Base-by-base conservation (phyloP, 2,329 filamentous ascomycete species). In the Nigrospora sphaerica region DNA sequence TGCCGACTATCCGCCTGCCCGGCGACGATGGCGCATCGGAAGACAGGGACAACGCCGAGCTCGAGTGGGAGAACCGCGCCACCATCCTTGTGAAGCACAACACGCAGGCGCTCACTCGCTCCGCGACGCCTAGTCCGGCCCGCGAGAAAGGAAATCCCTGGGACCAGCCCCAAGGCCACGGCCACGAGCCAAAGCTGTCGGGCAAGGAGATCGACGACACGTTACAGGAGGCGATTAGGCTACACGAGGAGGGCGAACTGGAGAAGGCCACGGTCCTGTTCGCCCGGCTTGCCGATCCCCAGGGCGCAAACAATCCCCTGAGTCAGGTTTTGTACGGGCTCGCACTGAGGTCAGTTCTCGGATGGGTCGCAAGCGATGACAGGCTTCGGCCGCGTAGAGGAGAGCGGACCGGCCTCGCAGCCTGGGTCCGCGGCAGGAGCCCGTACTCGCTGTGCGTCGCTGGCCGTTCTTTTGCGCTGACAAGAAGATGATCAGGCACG, bases 251-350 rank as follows among this genome's bases (percentile, higher is more conserved):
- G 40, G 92, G 92, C 47, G 78, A 93, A 50, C 75, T 95, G 47
- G 80, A 82, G 58, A 70, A 75, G 58, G 93, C 90, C 45, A 96
- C 93, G n/a, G 72, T 73, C 44, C 80, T 97, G 67, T 98, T 98
- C 68, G 86, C 82, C 28, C 74, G 76, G 49, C 73, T 98, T 55
- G 93, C 93, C 45, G 85, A 95, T 62, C 88, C 88, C 0, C 75
- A 82, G 45, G 90, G 88, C 19, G 81, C 85, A 42, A 95, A 96
- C 63, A 95, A 97, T 67, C 88, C 93, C 36, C 75, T 98, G 53
- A 93, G 89, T 59, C 92, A 98, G 69, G 93, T 98, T 33, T 77
- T 98, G 45, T 98, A 95, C 63, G 93, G 93, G 4, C 85, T 98
- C 48, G 91, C 92, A 44, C 69, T 96, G 54, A 80, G 89, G 85